Evolutionary conservation across 139 green algal species (phyloP).

Genomic region (Parachlorella kessleri): DNA sequence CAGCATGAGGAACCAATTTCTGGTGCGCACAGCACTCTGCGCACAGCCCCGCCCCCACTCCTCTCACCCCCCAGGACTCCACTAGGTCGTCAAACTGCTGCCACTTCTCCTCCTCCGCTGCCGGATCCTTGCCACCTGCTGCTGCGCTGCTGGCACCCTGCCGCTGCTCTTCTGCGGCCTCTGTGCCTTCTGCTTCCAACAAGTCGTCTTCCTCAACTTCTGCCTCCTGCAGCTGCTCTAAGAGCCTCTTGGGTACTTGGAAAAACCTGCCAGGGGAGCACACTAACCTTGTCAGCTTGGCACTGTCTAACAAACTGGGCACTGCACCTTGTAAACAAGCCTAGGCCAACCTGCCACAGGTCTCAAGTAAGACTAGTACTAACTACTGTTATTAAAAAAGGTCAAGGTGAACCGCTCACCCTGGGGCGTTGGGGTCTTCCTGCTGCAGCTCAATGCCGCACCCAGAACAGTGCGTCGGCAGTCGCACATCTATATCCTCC

Average conservation of each 20-base stretch:
- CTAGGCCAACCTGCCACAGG: too few relatives aligned
- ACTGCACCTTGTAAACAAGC: too few relatives aligned
- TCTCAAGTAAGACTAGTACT: too few relatives aligned
- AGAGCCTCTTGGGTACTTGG: constrained; percentile 56
- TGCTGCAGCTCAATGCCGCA: constrained; percentile 82
- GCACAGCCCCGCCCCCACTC: too few relatives aligned
- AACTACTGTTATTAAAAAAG: too few relatives aligned
- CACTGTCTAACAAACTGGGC: too few relatives aligned
- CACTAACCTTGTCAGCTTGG: too few relatives aligned
- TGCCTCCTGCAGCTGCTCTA: constrained; percentile 39
- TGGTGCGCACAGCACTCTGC: too few relatives aligned
- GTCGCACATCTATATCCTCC: constrained; percentile 7
- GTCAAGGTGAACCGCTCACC: too few relatives aligned
- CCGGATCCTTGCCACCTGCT: not conserved
- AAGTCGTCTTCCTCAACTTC: constrained; percentile 2
- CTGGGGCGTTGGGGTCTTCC: constrained; percentile 55
- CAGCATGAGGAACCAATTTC: too few relatives aligned
- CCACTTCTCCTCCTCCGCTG: constrained; percentile 12
- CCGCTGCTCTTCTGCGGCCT: not conserved
- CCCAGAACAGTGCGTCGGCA: constrained; percentile 73
- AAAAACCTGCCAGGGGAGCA: constrained; percentile 60
- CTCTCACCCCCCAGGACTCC: constrained; percentile 28
- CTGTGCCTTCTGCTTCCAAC: not conserved
- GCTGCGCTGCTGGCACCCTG: not conserved
- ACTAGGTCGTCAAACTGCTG: constrained; percentile 26